phyloP scores from a whole-genome alignment of 345 rosid genomes.

The Corymbia maculata region DNA sequence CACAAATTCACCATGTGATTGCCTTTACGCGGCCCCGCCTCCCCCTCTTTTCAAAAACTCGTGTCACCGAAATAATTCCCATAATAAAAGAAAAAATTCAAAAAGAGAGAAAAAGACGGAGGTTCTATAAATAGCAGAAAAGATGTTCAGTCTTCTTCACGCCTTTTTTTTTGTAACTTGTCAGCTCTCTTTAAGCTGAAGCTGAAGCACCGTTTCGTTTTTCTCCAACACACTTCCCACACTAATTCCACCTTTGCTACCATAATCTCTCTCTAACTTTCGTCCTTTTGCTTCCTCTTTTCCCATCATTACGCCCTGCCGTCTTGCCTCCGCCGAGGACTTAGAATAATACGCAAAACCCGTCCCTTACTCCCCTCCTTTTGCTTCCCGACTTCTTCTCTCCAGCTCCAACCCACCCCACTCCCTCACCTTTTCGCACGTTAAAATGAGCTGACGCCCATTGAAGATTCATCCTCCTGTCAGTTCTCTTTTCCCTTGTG shows the following conservation, averaged over 20 bases:
- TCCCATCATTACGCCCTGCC: slow-evolving; percentile 66
- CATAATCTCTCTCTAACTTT: not conserved
- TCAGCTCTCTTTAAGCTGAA: not conserved
- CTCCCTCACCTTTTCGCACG: not conserved
- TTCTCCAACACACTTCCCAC: not conserved
- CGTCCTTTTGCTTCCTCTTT: not conserved
- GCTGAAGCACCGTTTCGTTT: not conserved
- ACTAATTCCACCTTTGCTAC: not conserved
- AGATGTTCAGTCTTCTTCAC: not conserved
- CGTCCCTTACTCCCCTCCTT: not conserved
- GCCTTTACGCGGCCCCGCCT: slow-evolving; percentile 16
- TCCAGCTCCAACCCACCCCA: too few relatives aligned
- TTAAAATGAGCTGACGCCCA: not conserved
- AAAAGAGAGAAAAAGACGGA: not conserved
- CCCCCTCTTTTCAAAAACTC: not conserved
- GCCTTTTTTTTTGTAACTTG: not conserved
- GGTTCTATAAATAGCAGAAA: not conserved
- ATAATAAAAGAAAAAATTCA: not conserved
- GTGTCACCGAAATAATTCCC: not conserved
- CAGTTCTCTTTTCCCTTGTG: not conserved
- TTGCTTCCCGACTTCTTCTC: too few relatives aligned
- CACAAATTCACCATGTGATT: slow-evolving; percentile 54
- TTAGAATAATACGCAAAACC: not conserved
- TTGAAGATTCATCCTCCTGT: slow-evolving; percentile 5
- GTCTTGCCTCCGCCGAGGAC: slow-evolving; percentile 57